phyloP scores from a whole-genome alignment of 306 rosid species.

The Lathyrus aphaca region DNA sequence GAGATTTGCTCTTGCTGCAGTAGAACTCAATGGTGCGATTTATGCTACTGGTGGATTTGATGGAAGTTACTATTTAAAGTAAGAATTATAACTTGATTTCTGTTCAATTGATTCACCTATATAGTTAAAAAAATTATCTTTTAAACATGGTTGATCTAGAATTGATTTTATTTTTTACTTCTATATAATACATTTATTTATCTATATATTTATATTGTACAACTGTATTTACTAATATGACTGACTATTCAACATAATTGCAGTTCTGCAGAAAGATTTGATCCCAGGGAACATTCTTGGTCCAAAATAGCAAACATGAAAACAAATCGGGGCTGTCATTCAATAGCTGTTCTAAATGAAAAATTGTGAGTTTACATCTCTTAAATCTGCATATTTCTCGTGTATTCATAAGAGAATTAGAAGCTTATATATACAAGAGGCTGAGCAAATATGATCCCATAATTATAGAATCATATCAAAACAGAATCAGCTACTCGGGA shows the following conservation, averaged over 20 bases:
- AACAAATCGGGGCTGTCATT: conserved; percentile 47
- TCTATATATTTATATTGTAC: conserved; percentile 10
- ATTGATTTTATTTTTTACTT: not conserved
- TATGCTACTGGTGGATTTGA: conserved; percentile 94
- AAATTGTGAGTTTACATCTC: not conserved
- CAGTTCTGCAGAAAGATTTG: conserved; percentile 85
- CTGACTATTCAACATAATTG: conserved; percentile 36
- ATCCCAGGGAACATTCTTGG: conserved; percentile 86
- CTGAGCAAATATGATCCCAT: too few relatives aligned
- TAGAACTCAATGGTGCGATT: conserved; percentile 68
- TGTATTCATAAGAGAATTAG: not conserved
- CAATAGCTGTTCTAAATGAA: not conserved
- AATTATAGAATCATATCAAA: not conserved
- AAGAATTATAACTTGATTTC: conserved; percentile 43
- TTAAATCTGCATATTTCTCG: not conserved
- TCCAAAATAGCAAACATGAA: conserved; percentile 57
- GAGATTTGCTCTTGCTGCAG: conserved; percentile 84
- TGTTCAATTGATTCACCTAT: conserved; percentile 15
- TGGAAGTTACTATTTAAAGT: conserved; percentile 74
- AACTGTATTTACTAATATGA: too few relatives aligned
- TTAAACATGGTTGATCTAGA: conserved; percentile 17
- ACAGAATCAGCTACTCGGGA: too few relatives aligned
- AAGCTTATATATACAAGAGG: not conserved
- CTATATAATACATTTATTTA: not conserved
- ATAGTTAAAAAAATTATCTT: conserved; percentile 8